Evolutionary conservation across 345 rosid species (phyloP).

Genomic region (Eucalyptus dawsonii): DNA sequence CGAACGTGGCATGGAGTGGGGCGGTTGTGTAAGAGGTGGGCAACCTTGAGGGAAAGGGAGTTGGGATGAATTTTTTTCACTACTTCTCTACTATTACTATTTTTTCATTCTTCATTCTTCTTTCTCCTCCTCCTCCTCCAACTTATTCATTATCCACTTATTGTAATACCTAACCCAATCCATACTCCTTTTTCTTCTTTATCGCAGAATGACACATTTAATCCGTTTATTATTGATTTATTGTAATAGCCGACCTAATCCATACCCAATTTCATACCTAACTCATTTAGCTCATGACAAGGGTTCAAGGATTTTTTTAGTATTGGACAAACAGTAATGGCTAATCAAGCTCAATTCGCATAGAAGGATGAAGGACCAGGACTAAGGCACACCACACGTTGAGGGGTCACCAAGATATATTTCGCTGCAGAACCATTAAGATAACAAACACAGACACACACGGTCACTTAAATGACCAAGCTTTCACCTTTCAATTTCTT

Average conservation of each 20-base stretch:
- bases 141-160: background rate
- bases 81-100: background rate
- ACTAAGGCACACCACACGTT: background rate
- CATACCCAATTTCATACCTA: too few species aligned
- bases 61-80: background rate
- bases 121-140: background rate
- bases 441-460: background rate
- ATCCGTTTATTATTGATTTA: background rate
- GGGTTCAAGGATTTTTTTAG: background rate
- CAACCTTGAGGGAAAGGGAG: background rate
- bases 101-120: too few species aligned
- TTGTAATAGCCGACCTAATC: too few species aligned
- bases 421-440: background rate
- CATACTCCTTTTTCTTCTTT: too few species aligned
- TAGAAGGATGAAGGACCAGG: background rate
- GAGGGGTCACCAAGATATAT: background rate
- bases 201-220: too few species aligned
- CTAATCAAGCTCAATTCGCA: background rate
- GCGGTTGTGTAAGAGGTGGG: background rate
- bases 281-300: too few species aligned
- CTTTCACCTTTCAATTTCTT: background rate
- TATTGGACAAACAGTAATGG: background rate
- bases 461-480: background rate
- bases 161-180: fast-evolving
- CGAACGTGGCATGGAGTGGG: background rate